phyloP scores from a whole-genome alignment of 2,329 filamentous ascomycete genomes.

The Scedosporium aurantiacum region DNA sequence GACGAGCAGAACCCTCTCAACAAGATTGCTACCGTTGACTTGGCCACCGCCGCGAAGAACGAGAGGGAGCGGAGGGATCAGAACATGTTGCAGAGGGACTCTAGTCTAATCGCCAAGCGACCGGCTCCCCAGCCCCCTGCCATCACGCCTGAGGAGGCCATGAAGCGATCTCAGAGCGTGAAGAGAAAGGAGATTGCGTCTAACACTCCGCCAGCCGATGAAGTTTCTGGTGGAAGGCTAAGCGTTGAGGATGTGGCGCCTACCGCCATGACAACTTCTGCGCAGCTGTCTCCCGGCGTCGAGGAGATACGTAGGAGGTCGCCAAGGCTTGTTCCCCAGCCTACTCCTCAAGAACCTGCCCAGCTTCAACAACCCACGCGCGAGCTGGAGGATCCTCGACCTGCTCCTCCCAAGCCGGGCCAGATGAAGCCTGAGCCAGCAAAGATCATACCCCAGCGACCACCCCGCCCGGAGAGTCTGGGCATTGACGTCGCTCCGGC shows the following conservation, averaged over 20 bases:
- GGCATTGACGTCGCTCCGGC: background rate
- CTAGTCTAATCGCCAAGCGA: conserved; percentile 22
- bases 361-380: background rate
- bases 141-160: conserved; percentile 20
- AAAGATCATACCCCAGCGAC: background rate
- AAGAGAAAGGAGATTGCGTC: conserved; percentile 26
- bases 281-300: conserved; percentile 37
- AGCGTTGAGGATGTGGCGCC: background rate
- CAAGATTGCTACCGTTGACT: conserved; percentile 37
- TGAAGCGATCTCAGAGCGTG: conserved; percentile 22
- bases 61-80: conserved; percentile 33
- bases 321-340: conserved; percentile 26
- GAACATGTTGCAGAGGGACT: conserved; percentile 16
- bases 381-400: background rate
- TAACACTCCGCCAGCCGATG: background rate
- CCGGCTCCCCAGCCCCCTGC: conserved; percentile 25
- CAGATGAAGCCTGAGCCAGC: background rate
- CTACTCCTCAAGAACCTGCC: background rate
- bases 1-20: conserved; percentile 27
- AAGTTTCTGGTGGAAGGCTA: background rate
- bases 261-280: conserved; percentile 31
- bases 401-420: background rate
- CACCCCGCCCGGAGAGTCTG: conserved; percentile 1
- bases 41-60: conserved; percentile 34
- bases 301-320: conserved; percentile 42